Base-by-base conservation (phyloP, 371 early-diverging fungal species). In the Catenaria anguillulae region DNA sequence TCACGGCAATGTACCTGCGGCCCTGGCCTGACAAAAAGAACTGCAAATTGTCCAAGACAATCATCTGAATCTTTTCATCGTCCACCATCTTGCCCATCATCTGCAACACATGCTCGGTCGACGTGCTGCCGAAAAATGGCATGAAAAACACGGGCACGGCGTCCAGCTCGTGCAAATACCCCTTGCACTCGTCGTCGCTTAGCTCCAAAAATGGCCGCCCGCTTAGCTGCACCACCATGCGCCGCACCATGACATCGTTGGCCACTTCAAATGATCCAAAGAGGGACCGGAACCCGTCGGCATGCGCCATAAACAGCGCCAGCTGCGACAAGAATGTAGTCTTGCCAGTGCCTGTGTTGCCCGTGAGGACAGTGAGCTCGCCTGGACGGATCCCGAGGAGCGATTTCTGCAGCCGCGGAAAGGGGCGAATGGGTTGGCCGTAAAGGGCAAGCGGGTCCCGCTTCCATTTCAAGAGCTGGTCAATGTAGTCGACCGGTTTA, bases 241-340 rank as follows among this genome's bases (percentile, higher is more conserved):
- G 78, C 56, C 82, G 81, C 2, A 80, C 84, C 26, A 88, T 65
- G 26, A 87, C 75, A 56, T 76, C 75, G 59, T 87, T 87, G 36
- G 78, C 69, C 61, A 88, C 85, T 67, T 88, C 88, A 74, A 88
- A 88, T 31, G 84, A 84, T 3, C 88, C 88, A 88, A 88, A 88
- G 33, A 88, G 66, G 2, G 40, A 40, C 40, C 40, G 5, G 5
- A 17, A 40, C 17, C 17, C 81, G 12, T 85, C 84, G n/a, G 78
- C 77, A 63, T 75, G 71, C 67, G 86, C 85, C 66, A 75, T 85
- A 65, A 86, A 87, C 24, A 88, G 67, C 60, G 84, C 81, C 48
- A 86, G 60, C 59, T 87, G 87, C 68, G 83, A 83, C 26, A 86
- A 73, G n/a, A 86, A 73, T 0, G 88, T 88, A 0, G 88, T 88